phyloP scores from a whole-genome alignment of 2,329 filamentous ascomycete genomes.

The Epichloe hybrida region DNA sequence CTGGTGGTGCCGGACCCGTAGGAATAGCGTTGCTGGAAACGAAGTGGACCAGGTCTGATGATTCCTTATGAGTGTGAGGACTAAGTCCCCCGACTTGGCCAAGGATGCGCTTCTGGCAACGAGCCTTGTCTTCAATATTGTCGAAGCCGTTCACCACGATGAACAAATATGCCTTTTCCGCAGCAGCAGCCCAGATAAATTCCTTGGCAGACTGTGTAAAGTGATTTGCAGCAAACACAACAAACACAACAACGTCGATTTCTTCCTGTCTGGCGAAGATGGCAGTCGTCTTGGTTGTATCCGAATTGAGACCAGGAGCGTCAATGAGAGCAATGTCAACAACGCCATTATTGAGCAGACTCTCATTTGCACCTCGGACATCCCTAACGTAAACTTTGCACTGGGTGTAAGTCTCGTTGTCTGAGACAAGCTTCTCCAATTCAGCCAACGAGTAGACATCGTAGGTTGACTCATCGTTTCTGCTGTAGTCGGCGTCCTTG shows the following conservation, averaged over 20 bases:
- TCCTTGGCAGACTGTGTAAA: slow-evolving; percentile 97
- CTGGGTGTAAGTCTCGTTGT: slow-evolving; percentile 78
- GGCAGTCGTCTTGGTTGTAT: slow-evolving; percentile 93
- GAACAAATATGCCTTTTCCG: slow-evolving; percentile 97
- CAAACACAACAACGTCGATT: slow-evolving; percentile 97
- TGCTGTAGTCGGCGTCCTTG: slow-evolving; percentile 64
- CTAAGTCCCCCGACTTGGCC: slow-evolving; percentile 83
- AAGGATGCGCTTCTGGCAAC: slow-evolving; percentile 84
- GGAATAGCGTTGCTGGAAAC: slow-evolving; percentile 95
- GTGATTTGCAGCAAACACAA: slow-evolving; percentile 94
- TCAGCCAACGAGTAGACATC: slow-evolving; percentile 68
- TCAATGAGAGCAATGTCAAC: slow-evolving; percentile 97
- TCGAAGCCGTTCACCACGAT: slow-evolving; percentile 98
- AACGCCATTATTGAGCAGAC: slow-evolving; percentile 89
- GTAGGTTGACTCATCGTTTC: slow-evolving; percentile 88
- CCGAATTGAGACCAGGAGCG: slow-evolving; percentile 86
- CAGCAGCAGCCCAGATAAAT: slow-evolving; percentile 88
- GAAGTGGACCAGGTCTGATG: slow-evolving; percentile 86
- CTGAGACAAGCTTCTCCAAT: slow-evolving; percentile 77
- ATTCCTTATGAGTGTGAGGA: slow-evolving; percentile 84
- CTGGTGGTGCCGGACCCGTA: slow-evolving; percentile 44
- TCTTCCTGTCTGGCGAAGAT: slow-evolving; percentile 96
- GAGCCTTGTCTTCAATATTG: slow-evolving; percentile 78
- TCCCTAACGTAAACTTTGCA: slow-evolving; percentile 97
- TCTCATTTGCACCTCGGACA: slow-evolving; percentile 77